Evolutionary conservation across 768 basidiomycete genomes (phyloP).

Genomic region (Podaxis pistillaris): DNA sequence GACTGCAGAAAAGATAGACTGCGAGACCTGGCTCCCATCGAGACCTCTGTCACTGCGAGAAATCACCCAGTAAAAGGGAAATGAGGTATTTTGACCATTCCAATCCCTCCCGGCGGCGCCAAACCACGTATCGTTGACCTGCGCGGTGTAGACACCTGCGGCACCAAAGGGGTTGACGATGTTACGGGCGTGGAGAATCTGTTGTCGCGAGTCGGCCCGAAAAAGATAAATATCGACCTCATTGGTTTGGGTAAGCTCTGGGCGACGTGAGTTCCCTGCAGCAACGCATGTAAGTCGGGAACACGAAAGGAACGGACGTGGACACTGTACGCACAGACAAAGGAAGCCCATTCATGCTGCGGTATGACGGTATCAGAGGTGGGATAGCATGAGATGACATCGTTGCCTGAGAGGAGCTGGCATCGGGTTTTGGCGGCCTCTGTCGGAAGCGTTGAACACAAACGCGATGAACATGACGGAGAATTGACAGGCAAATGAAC

Average conservation of each 20-base stretch:
- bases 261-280: constrained; percentile 74
- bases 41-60: constrained; percentile 55
- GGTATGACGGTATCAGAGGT: constrained; percentile 47
- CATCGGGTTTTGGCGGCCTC: constrained; percentile 49
- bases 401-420: constrained; percentile 60
- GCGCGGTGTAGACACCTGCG: constrained; percentile 51
- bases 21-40: constrained; percentile 58
- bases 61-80: constrained; percentile 78
- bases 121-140: constrained; percentile 78
- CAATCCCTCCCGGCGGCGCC: constrained; percentile 49
- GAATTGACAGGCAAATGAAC: constrained; percentile 15
- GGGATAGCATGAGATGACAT: constrained; percentile 79
- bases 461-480: constrained; percentile 3
- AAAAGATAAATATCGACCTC: constrained; percentile 76
- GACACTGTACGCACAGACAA: constrained; percentile 65
- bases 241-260: constrained; percentile 60
- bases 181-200: constrained; percentile 44
- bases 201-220: constrained; percentile 61
- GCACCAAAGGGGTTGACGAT: constrained; percentile 46
- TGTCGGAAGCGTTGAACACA: constrained; percentile 16
- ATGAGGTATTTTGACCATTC: constrained; percentile 52
- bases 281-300: constrained; percentile 17
- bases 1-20: constrained; percentile 75
- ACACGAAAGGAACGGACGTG: constrained; percentile 14
- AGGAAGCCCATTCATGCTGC: constrained; percentile 75